Base-by-base conservation (phyloP, 2,329 filamentous ascomycete species). In the Amesomyces nigricolor region DNA sequence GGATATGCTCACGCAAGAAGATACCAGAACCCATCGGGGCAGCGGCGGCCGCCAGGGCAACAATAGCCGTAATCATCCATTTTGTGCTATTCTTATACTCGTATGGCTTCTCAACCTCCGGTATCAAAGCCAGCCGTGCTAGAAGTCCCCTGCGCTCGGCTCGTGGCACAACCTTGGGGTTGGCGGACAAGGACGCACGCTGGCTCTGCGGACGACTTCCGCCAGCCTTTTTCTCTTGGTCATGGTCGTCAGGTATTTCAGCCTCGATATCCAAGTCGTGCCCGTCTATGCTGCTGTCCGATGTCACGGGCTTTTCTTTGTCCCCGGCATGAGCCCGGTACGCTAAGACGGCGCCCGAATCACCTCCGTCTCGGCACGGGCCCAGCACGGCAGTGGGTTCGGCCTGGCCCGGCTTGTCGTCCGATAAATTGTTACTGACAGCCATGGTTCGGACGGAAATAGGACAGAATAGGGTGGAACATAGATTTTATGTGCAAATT, bases 21-120 rank as follows among this genome's bases (percentile, higher is more conserved):
- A 96, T 91, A 1, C 87, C 82, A 29, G 88, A 91, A 1, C 91
- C 91, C 73, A 96, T 83, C 0, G 91, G 91, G 0, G 87, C 89
- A 0, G 83, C 87, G 13, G 86, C 83, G 1, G 83, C 90, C 2
- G 89, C 89, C 14, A 91, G 66, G 1, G 90, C 87, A 45, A 96
- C 81, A 47, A 92, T 80, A 37, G 83, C 75, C 0, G 91, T 95
- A 61, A 96, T 84, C 58, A 82, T 79, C 91, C 91, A 96, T 81
- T 96, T 96, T 13, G 82, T 89, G 48, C 73, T 79, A 35, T 81
- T 80, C 10, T 78, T 73, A 67, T 96, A 95, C 49, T 89, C 80
- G 57, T 85, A 83, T 0, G 91, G 87, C 32, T 85, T 77, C 45
- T 88, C 83, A 13, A 95, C 83, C 71, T 96, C 91, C 1, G 90